Percentiles rank a stretch among this genome's conserved stretches.
Conservation (phyloP, 352 stramenopile species). For the Pythium diclinum region DNA sequence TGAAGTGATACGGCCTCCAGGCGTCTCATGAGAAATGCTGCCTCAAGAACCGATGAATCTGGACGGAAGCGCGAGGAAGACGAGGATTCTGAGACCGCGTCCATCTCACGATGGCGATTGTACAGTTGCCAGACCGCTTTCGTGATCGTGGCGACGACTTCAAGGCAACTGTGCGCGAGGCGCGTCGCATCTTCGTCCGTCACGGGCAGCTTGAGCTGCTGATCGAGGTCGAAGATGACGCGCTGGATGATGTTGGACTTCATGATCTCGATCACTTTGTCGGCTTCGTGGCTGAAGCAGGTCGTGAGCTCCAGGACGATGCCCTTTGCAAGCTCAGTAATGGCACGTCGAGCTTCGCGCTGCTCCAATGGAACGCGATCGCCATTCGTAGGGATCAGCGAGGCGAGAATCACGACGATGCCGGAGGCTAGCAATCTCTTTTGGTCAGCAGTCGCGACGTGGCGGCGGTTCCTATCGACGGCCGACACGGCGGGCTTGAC, state of each 20-base stretch:
- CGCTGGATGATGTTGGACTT: constrained; percentile 58
- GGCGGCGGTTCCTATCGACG: constrained; percentile 26
- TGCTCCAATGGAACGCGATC: neutral
- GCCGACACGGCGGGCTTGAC: constrained; percentile 28
- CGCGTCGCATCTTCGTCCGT: neutral
- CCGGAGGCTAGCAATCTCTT: constrained; percentile 50
- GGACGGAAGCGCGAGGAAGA: neutral
- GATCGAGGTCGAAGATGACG: constrained; percentile 34
- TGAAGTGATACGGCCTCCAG: constrained; percentile 6
- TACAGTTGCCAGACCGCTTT: constrained; percentile 20
- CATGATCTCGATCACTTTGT: constrained; percentile 59
- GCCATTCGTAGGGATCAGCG: constrained; percentile 33
- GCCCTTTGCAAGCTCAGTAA: constrained; percentile 50
- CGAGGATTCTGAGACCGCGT: neutral
- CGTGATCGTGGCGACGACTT: constrained; percentile 16
- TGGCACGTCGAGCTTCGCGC: constrained; percentile 21
- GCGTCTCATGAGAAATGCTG: constrained; percentile 10
- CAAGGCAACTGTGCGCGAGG: constrained; percentile 9
- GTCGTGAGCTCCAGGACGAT: constrained; percentile 44
- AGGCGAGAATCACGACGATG: constrained; percentile 47
- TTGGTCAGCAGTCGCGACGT: constrained; percentile 42
- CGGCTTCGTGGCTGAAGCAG: constrained; percentile 32
- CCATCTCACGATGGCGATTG: neutral
- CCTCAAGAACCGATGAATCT: neutral
- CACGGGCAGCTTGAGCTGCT: neutral